These are phyloP conservation scores for Lagenidium sp. DNA, from an alignment of 352 stramenopile genomes.

Conservation along the genomic window DNA sequence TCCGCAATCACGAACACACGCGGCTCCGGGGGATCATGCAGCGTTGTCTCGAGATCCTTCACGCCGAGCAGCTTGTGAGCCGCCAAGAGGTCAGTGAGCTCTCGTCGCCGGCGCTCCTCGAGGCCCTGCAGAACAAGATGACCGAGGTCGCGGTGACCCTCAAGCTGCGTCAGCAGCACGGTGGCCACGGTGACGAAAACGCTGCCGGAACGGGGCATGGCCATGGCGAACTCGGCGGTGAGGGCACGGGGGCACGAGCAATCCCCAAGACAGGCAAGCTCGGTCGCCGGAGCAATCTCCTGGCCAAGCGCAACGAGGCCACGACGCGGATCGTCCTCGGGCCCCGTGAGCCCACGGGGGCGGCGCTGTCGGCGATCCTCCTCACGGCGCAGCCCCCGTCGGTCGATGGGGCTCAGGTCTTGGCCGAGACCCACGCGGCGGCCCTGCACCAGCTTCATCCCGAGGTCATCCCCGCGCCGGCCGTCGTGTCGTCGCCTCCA, in stretches of 20 bases:
- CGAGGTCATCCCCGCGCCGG: not conserved
- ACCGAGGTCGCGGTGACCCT: conserved; percentile 49
- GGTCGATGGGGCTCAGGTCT: conserved; percentile 27
- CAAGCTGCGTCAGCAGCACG: conserved; percentile 26
- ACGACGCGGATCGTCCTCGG: conserved; percentile 46
- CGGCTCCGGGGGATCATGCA: conserved; percentile 43
- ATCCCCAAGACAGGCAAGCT: conserved; percentile 3
- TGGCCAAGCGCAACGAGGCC: conserved; percentile 28
- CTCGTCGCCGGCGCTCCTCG: conserved; percentile 30
- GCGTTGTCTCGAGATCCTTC: conserved; percentile 49
- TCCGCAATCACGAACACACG: conserved; percentile 37
- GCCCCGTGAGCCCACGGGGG: conserved; percentile 35
- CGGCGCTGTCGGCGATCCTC: conserved; percentile 33
- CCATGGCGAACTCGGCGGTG: not conserved
- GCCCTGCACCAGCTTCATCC: conserved; percentile 26
- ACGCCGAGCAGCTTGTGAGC: conserved; percentile 29
- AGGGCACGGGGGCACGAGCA: too few species aligned
- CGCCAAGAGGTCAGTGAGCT: conserved; percentile 40
- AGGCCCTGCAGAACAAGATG: conserved; percentile 59
- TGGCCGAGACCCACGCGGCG: conserved; percentile 37
- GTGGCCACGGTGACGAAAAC: not conserved
- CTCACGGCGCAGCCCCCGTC: conserved; percentile 37
- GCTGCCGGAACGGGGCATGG: not conserved
- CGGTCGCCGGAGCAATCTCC: conserved; percentile 40
- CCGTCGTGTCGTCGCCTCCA: too few species aligned